Conservation (phyloP, 768 basidiomycete species). For the Lactarius psammicola region DNA sequence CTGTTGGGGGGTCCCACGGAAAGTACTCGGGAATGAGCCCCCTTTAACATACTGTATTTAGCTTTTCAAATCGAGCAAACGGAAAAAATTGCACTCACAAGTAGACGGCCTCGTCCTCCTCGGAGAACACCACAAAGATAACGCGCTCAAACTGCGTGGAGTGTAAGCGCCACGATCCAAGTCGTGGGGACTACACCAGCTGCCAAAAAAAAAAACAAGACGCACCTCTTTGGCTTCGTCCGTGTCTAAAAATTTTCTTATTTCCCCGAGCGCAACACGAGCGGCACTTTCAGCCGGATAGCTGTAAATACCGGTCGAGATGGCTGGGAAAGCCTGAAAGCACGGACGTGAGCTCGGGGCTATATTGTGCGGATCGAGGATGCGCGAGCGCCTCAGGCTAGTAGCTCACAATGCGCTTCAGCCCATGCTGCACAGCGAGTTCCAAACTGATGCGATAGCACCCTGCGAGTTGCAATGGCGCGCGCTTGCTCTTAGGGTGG, state of each 20-base stretch:
- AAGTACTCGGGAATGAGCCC: constrained; percentile 21
- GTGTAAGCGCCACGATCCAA: not conserved
- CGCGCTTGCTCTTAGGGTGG: constrained; percentile 41
- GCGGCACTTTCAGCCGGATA: constrained; percentile 77
- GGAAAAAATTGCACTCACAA: constrained; percentile 45
- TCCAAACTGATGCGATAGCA: constrained; percentile 67
- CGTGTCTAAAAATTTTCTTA: constrained; percentile 56
- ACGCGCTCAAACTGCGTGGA: constrained; percentile 56
- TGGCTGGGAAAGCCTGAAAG: constrained; percentile 70
- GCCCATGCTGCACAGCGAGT: constrained; percentile 55
- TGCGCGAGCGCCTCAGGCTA: not conserved
- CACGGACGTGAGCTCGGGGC: not conserved
- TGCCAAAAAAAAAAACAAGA: constrained; percentile 4
- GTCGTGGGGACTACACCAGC: not conserved
- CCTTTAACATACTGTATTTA: constrained; percentile 7
- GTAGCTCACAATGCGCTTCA: constrained; percentile 61
- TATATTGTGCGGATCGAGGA: not conserved
- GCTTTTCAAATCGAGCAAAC: constrained; percentile 3
- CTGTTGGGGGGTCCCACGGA: not conserved
- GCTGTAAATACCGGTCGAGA: constrained; percentile 77
- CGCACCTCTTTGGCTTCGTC: constrained; percentile 43
- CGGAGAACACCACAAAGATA: constrained; percentile 72
- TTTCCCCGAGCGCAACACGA: constrained; percentile 60
- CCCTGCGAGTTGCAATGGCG: constrained; percentile 56
- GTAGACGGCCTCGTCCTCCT: constrained; percentile 62